phyloP scores from a whole-genome alignment of 1,284 basidiomycete genomes.

The Cryptococcus neoformans region DNA sequence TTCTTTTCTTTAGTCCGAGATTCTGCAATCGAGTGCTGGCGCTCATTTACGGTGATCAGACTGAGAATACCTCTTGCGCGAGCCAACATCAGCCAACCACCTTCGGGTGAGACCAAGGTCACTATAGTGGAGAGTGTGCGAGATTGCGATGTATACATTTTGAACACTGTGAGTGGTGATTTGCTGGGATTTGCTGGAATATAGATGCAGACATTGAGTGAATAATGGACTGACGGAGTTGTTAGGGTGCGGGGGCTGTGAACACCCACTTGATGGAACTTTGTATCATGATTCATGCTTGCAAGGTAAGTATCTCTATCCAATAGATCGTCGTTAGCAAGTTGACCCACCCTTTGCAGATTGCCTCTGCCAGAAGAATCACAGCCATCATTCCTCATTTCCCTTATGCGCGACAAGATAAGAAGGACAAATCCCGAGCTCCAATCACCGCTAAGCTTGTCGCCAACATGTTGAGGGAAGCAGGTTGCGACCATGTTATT shows the following conservation, averaged over 20 bases:
- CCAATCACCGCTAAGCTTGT: constrained; percentile 99
- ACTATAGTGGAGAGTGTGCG: constrained; percentile 93
- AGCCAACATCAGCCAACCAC: constrained; percentile 81
- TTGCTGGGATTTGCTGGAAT: not conserved
- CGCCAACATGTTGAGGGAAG: constrained; percentile 97
- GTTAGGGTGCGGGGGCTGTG: constrained; percentile 51
- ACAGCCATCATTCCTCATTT: constrained; percentile 95
- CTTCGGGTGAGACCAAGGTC: constrained; percentile 88
- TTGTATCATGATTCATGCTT: constrained; percentile 99
- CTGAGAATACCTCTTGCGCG: constrained; percentile 79
- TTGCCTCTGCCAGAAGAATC: constrained; percentile 90
- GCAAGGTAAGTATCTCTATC: constrained; percentile 59
- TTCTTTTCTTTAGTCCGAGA: not conserved
- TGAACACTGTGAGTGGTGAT: constrained; percentile 65
- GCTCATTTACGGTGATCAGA: not conserved
- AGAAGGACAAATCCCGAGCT: constrained; percentile 98
- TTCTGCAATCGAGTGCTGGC: not conserved
- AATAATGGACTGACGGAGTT: constrained; percentile 15
- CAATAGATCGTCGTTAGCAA: not conserved
- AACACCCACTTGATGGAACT: constrained; percentile 93
- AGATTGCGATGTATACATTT: constrained; percentile 98
- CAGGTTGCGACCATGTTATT: constrained; percentile 98
- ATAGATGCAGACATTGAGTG: not conserved
- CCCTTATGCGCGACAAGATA: constrained; percentile 95
- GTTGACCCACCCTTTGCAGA: constrained; percentile 43